Evolutionary conservation across 2,329 filamentous ascomycete genomes (phyloP), one percentile per base, ranked within the genome.

Genomic region (Fusarium palustre): DNA sequence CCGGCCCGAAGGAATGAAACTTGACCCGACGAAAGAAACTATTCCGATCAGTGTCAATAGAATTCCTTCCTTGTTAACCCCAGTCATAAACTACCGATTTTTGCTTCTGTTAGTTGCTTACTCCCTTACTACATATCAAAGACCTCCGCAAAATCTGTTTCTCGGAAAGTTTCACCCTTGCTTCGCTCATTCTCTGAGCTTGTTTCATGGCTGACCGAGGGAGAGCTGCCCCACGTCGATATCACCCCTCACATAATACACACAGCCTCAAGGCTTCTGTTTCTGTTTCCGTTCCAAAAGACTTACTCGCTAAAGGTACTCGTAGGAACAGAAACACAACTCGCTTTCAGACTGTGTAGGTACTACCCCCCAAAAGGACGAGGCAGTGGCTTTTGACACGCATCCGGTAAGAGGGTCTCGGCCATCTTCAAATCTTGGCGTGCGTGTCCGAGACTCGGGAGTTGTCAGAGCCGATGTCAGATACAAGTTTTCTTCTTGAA

Each of bases 241-340:
- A 69, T n/a, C 31, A 67, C 63, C 52, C 66, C 61, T 69, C 66
- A 63, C 66, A 70, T 70, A 67, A 66, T 41, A 43, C 30, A 12
- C 20, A 30, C 34, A 34, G 18, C 30, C n/a, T 11, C 15, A 24
- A 43, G n/a, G 38, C 11, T 20, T 20, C 25, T 30, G 68, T 66
- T 57, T 50, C 52, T 52, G 47, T 50, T 41, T 41, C 41, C 10
- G 22, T 43, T 43, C 38, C 24, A 25, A 18, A 39, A 20, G n/a
- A 20, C 4, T 20, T 39, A 8, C 36, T 39, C n/a, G 12, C 36
- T 22, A 30, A 30, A 15, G 25, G 48, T 57, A 48, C 24, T 31
- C 20, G 24, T 24, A 25, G 12, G 20, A 48, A 22, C 4, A 48
- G 31, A 20, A 61, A 63, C 48, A 41, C 49, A 66, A 54, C 52